Evolutionary conservation across 768 basidiomycete species (phyloP).

Genomic region (Hericium coralloides): DNA sequence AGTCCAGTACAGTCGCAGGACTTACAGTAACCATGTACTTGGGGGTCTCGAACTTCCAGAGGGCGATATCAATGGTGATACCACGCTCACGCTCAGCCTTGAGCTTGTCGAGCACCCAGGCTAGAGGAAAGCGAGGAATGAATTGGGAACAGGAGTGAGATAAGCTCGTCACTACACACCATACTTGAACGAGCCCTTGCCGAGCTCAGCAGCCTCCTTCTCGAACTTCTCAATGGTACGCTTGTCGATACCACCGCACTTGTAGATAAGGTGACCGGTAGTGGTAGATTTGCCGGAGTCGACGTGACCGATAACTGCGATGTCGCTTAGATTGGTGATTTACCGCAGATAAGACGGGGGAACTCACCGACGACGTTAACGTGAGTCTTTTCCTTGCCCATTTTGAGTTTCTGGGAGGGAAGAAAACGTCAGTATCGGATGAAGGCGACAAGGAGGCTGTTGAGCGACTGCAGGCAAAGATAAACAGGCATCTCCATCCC

Average conservation of each 20-base stretch:
- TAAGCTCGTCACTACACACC: slow-evolving; percentile 40
- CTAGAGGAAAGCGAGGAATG: slow-evolving; percentile 36
- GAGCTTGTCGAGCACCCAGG: slow-evolving; percentile 99
- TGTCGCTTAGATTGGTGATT: slow-evolving; percentile 19
- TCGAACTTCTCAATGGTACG: slow-evolving; percentile 99
- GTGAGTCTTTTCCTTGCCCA: slow-evolving; percentile 96
- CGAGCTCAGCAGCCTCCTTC: slow-evolving; percentile 99
- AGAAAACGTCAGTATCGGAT: slow-evolving; percentile 4
- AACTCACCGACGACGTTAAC: slow-evolving; percentile 93
- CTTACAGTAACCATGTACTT: slow-evolving; percentile 88
- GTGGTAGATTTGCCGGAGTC: slow-evolving; percentile 99
- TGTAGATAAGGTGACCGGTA: slow-evolving; percentile 99
- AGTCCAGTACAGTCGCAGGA: slow-evolving; percentile 12
- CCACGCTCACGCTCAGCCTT: slow-evolving; percentile 99
- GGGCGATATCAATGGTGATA: slow-evolving; percentile 99
- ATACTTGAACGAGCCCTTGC: slow-evolving; percentile 98
- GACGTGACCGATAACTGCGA: slow-evolving; percentile 93
- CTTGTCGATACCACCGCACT: slow-evolving; percentile 99
- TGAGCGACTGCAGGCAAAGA: neutral
- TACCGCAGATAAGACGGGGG: slow-evolving; percentile 20
- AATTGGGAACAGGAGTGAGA: slow-evolving; percentile 7
- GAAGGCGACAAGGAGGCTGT: neutral
- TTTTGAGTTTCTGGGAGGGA: slow-evolving; percentile 49
- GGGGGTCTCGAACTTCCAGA: slow-evolving; percentile 99
- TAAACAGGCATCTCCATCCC: slow-evolving; percentile 9